Percentiles rank a stretch among this genome's conserved stretches.
phyloP scores from a whole-genome alignment of 2,329 filamentous ascomycete species.

The Septoria petroselini region DNA sequence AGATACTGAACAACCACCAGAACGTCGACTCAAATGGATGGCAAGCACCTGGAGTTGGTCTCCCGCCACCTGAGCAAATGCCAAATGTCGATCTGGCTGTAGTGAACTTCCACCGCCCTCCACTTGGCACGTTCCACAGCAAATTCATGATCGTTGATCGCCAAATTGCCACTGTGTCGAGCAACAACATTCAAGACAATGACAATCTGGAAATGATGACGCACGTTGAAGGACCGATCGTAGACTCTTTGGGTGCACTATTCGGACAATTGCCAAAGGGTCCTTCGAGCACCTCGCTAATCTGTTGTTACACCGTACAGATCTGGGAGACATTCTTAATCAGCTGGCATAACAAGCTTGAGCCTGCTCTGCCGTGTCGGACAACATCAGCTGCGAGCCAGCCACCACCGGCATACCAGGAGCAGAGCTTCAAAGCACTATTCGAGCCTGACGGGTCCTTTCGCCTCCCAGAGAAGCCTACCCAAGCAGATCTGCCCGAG shows the following conservation, averaged over 20 bases:
- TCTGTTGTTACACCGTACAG: not conserved
- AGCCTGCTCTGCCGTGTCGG: conserved; percentile 58
- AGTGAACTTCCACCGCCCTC: conserved; percentile 66
- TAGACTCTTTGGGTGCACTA: conserved; percentile 57
- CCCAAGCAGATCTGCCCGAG: conserved; percentile 46
- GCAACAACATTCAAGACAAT: conserved; percentile 71
- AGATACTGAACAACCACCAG: conserved; percentile 62
- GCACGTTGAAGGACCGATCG: conserved; percentile 71
- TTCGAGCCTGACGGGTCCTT: conserved; percentile 34
- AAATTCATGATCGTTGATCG: conserved; percentile 78
- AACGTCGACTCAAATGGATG: conserved; percentile 58
- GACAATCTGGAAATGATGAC: conserved; percentile 76
- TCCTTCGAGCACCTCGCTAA: too few species aligned
- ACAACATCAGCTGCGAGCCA: conserved; percentile 49
- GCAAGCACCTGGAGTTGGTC: conserved; percentile 51
- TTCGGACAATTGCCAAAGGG: too few species aligned
- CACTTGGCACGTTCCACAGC: conserved; percentile 71
- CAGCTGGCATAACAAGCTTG: conserved; percentile 64
- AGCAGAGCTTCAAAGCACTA: conserved; percentile 34
- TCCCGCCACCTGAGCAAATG: conserved; percentile 64
- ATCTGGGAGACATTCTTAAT: conserved; percentile 72
- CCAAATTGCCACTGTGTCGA: conserved; percentile 66
- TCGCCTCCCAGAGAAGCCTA: conserved; percentile 27
- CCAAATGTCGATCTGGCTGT: conserved; percentile 70
- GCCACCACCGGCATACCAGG: conserved; percentile 36